phyloP scores from a whole-genome alignment of 2,329 filamentous ascomycete species.

The Parastagonospora avenae region DNA sequence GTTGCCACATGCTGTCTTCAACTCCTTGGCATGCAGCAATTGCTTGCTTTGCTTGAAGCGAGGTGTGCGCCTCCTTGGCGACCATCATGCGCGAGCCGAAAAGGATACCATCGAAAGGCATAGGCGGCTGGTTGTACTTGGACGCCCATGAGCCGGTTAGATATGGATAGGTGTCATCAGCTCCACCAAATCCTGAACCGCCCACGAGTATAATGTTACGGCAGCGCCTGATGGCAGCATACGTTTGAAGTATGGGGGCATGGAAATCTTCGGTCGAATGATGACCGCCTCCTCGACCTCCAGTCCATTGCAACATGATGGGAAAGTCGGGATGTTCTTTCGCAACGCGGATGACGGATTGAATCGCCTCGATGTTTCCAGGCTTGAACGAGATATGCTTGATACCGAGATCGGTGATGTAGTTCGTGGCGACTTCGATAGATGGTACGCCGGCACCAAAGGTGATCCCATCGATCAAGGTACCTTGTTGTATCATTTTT shows the following conservation, averaged over 20 bases:
- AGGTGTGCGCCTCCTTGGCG: slow-evolving; percentile 88
- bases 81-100: slow-evolving; percentile 96
- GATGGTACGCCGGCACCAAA: slow-evolving; percentile 94
- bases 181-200: slow-evolving; percentile 88
- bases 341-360: slow-evolving; percentile 88
- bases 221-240: slow-evolving; percentile 81
- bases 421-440: slow-evolving; percentile 89
- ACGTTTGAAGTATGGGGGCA: slow-evolving; percentile 88
- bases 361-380: slow-evolving; percentile 84
- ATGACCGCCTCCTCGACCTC: slow-evolving; percentile 89
- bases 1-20: slow-evolving; percentile 84
- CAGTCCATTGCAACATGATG: slow-evolving; percentile 93
- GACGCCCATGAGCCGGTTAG: slow-evolving; percentile 88
- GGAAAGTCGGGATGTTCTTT: slow-evolving; percentile 93
- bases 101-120: slow-evolving; percentile 92
- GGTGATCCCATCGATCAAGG: slow-evolving; percentile 88
- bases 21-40: slow-evolving; percentile 86
- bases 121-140: slow-evolving; percentile 83
- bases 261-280: slow-evolving; percentile 97
- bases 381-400: slow-evolving; percentile 97
- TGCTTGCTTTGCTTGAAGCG: slow-evolving; percentile 83
- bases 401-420: slow-evolving; percentile 80
- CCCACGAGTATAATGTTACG: slow-evolving; percentile 88
- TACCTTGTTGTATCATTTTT: slow-evolving; percentile 79
- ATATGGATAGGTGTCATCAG: slow-evolving; percentile 91